Evolutionary conservation across 495 filamentous ascomycete species (phyloP).

Genomic region (Xylaria sp.): DNA sequence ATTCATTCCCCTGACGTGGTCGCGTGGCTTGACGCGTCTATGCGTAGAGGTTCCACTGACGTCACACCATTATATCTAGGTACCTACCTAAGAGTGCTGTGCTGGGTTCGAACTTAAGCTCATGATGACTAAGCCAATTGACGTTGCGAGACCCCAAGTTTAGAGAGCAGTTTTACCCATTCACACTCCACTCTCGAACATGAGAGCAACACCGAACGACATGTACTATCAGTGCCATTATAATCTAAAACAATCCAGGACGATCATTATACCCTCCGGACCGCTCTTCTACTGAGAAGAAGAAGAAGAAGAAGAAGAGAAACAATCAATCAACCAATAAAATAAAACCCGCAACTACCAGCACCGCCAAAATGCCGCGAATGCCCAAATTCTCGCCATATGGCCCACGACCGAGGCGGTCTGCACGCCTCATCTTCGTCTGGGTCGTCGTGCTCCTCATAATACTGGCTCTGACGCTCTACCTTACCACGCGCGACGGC

Average conservation of each 20-base stretch:
- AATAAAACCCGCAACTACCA: background rate
- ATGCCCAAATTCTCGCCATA: conserved; percentile 39
- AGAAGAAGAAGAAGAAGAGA: background rate
- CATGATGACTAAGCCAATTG: conserved; percentile 3
- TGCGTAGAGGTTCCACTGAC: conserved; percentile 2
- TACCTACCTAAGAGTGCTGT: no score
- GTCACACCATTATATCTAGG: conserved; percentile 7
- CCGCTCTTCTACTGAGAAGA: background rate
- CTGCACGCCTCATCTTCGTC: conserved; percentile 34
- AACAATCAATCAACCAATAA: background rate
- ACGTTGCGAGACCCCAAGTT: background rate
- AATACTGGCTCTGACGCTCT: conserved; percentile 39
- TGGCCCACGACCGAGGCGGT: conserved; percentile 39
- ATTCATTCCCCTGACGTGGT: conserved; percentile 7
- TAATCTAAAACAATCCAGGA: background rate
- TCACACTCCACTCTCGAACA: background rate
- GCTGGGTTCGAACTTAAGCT: background rate
- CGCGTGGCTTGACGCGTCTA: conserved; percentile 14
- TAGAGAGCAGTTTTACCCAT: background rate
- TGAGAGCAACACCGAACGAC: background rate
- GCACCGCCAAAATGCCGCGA: conserved; percentile 12
- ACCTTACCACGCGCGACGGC: conserved; percentile 31
- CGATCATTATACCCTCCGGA: background rate
- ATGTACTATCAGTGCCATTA: background rate
- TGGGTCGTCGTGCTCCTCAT: conserved; percentile 40